Conservation (phyloP, 2,329 filamentous ascomycete species). For the Verticillium dahliae region DNA sequence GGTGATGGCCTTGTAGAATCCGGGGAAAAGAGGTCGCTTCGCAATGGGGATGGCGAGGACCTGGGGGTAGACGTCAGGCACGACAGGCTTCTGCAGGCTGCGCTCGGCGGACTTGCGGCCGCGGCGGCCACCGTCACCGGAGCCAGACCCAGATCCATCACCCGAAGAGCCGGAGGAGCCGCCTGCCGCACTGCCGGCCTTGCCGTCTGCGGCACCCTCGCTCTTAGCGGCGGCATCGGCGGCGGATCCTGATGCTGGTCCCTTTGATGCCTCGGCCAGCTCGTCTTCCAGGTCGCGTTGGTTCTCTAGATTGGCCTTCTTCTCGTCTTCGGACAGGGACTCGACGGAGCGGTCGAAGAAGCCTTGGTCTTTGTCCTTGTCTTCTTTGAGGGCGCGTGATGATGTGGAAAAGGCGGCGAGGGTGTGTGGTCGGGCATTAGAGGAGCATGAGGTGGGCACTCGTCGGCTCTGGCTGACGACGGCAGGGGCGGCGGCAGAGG, state of each 20-base stretch:
- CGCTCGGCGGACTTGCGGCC: slow-evolving; percentile 67
- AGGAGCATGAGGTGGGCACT: slow-evolving; percentile 16
- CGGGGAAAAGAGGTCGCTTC: slow-evolving; percentile 87
- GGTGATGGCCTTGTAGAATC: slow-evolving; percentile 98
- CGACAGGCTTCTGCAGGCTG: slow-evolving; percentile 76
- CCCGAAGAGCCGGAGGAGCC: slow-evolving; percentile 40
- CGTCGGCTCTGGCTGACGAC: slow-evolving; percentile 13
- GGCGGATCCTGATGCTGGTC: slow-evolving; percentile 25
- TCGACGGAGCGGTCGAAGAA: slow-evolving; percentile 46
- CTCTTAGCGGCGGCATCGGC: slow-evolving; percentile 37
- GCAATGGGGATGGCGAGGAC: slow-evolving; percentile 96
- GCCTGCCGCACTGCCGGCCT: slow-evolving; percentile 34
- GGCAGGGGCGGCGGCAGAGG: slow-evolving; percentile 17
- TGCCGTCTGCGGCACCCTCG: slow-evolving; percentile 42
- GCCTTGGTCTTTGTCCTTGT: slow-evolving; percentile 32
- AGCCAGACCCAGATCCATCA: slow-evolving; percentile 39
- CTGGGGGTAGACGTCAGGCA: slow-evolving; percentile 94
- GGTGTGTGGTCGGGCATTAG: neutral
- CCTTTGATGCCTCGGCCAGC: slow-evolving; percentile 31
- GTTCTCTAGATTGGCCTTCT: slow-evolving; percentile 43
- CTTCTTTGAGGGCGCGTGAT: slow-evolving; percentile 22
- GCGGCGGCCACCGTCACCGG: slow-evolving; percentile 59
- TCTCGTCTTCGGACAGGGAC: slow-evolving; percentile 46
- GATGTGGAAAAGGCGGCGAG: slow-evolving; percentile 29
- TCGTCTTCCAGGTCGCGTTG: slow-evolving; percentile 38